phyloP scores from a whole-genome alignment of 495 filamentous ascomycete genomes.

The Penicillium flavigenum region DNA sequence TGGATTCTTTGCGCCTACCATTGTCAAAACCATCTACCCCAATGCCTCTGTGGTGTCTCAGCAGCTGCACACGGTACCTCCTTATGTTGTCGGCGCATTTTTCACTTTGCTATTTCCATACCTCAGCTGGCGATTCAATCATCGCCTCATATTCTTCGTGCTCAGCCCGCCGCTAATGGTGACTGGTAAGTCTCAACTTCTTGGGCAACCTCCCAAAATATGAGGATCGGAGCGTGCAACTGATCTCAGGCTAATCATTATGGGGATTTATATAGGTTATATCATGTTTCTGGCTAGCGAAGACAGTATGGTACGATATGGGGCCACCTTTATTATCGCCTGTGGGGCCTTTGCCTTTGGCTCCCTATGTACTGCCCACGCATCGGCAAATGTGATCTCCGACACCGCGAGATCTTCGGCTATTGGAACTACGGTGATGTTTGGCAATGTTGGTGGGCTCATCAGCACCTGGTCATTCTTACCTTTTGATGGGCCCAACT shows the following conservation, averaged over 20 bases:
- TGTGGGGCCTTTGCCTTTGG: slow-evolving; percentile 57
- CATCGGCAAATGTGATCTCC: slow-evolving; percentile 66
- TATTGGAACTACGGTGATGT: slow-evolving; percentile 67
- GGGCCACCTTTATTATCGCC: slow-evolving; percentile 69
- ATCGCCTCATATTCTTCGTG: slow-evolving; percentile 49
- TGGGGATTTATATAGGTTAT: slow-evolving; percentile 43
- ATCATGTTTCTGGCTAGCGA: slow-evolving; percentile 66
- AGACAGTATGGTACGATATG: slow-evolving; percentile 58
- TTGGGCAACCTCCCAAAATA: not conserved
- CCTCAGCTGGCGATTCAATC: slow-evolving; percentile 59
- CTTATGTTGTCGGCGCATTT: slow-evolving; percentile 67
- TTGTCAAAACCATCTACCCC: slow-evolving; percentile 64
- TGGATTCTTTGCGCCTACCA: slow-evolving; percentile 73
- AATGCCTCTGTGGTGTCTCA: slow-evolving; percentile 53
- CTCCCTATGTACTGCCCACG: slow-evolving; percentile 63
- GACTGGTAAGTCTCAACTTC: slow-evolving; percentile 32
- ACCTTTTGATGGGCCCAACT: slow-evolving; percentile 62
- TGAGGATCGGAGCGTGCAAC: no score
- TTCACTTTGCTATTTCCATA: slow-evolving; percentile 63
- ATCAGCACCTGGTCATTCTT: slow-evolving; percentile 72
- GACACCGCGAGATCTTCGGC: slow-evolving; percentile 66
- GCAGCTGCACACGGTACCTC: slow-evolving; percentile 69
- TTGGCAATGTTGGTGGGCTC: slow-evolving; percentile 70
- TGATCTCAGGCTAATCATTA: not conserved
- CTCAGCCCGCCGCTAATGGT: slow-evolving; percentile 55